Conservation (phyloP, 805 yeast genomes). For the Dipodascopsis uninucleata region DNA sequence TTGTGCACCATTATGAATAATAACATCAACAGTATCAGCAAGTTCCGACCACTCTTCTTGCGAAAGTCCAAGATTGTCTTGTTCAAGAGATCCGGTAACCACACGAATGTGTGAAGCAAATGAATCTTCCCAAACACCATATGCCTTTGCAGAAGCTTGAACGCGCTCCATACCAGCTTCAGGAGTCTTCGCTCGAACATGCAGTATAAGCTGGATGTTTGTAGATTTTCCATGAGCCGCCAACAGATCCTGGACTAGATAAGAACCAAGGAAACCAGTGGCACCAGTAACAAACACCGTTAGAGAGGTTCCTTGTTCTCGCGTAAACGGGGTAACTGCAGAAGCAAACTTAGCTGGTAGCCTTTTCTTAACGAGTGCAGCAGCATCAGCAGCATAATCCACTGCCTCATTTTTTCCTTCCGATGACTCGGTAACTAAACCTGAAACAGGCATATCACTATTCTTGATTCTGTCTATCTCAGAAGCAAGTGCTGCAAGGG, state of each 20-base stretch:
- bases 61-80: constrained; percentile 65
- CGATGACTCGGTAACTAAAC: too few relatives aligned
- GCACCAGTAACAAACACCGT: constrained; percentile 89
- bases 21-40: constrained; percentile 63
- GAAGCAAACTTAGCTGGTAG: constrained; percentile 45
- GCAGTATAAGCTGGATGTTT: constrained; percentile 68
- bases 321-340: constrained; percentile 41
- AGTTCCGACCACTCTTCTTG: constrained; percentile 56
- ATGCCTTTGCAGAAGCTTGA: constrained; percentile 68
- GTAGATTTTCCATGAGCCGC: constrained; percentile 33
- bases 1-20: constrained; percentile 94
- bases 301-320: constrained; percentile 39
- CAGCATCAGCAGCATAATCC: constrained; percentile 75
- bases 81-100: constrained; percentile 78
- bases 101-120: constrained; percentile 60
- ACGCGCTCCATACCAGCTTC: constrained; percentile 74
- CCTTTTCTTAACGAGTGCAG: constrained; percentile 42
- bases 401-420: constrained; percentile 37
- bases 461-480: constrained; percentile 59
- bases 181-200: constrained; percentile 78
- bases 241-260: constrained; percentile 73
- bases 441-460: constrained; percentile 49
- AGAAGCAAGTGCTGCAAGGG: constrained; percentile 70
- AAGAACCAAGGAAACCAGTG: constrained; percentile 95
- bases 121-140: constrained; percentile 71